A percentile compares a stretch with the other conserved stretches of the same genome.
Conservation (phyloP, 1,284 basidiomycete genomes). For the Athelia psychrophila region DNA sequence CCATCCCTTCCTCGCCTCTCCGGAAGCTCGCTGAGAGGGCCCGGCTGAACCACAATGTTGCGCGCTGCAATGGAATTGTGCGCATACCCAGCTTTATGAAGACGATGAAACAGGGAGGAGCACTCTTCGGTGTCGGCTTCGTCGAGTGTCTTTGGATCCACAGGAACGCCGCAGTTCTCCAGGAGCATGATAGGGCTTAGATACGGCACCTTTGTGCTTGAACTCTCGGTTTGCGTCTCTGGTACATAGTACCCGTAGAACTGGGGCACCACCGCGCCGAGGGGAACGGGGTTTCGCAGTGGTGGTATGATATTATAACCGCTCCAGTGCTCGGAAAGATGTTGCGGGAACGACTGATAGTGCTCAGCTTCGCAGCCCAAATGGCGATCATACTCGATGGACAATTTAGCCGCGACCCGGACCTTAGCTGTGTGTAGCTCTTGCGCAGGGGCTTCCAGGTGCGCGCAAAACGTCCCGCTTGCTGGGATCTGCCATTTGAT, state of each 20-base stretch:
- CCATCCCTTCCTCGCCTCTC: conserved; percentile 15
- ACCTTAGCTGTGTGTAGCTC: background rate
- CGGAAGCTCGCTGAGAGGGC: conserved; percentile 32
- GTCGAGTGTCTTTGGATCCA: conserved; percentile 15
- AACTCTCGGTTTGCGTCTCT: conserved; percentile 9
- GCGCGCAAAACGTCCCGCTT: background rate
- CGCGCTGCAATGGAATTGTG: conserved; percentile 33
- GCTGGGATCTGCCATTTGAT: background rate
- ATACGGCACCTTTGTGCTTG: conserved; percentile 9
- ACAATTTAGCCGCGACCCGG: background rate
- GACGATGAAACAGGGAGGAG: conserved; percentile 27
- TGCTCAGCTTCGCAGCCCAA: conserved; percentile 33
- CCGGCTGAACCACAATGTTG: conserved; percentile 35
- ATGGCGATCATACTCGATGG: background rate
- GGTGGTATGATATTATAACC: conserved; percentile 42
- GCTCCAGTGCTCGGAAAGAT: conserved; percentile 46
- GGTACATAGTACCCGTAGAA: conserved; percentile 53
- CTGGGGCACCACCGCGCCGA: conserved; percentile 47
- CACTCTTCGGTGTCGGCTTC: conserved; percentile 23
- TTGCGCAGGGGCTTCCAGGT: background rate
- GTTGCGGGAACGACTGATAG: conserved; percentile 39
- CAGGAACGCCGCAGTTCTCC: conserved; percentile 44
- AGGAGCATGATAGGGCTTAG: conserved; percentile 46
- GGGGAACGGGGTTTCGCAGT: conserved; percentile 39
- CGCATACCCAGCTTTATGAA: conserved; percentile 27